These are phyloP conservation scores for Fusarium praegraminearum DNA, from an alignment of 2,329 filamentous ascomycete genomes.

Conservation along the genomic window DNA sequence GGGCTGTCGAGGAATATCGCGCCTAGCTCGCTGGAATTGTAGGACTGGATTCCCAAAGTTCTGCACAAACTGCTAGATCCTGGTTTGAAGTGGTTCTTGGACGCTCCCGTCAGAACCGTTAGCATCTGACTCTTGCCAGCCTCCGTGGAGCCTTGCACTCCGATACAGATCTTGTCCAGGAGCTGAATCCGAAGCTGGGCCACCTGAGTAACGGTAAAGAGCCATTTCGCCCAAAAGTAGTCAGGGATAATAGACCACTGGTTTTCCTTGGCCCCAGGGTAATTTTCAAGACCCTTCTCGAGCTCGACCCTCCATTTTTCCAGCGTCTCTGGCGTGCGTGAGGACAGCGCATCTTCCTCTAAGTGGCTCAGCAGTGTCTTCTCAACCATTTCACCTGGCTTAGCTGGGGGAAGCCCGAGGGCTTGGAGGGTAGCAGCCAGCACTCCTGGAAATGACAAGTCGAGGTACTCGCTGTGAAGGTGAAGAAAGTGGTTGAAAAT, in stretches of 20 bases:
- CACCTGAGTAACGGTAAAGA: neutral
- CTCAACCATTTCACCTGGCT: neutral
- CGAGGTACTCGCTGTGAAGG: neutral
- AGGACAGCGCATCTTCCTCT: neutral
- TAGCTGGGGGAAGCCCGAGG: neutral
- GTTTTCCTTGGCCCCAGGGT: neutral
- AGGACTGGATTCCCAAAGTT: slow-evolving; percentile 2
- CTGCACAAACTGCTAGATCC: slow-evolving; percentile 5
- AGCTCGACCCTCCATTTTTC: neutral
- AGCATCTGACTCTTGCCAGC: slow-evolving; percentile 19
- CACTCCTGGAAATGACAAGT: neutral
- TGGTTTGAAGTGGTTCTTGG: slow-evolving; percentile 3
- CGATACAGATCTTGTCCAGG: slow-evolving; percentile 1
- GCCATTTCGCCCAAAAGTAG: slow-evolving; percentile 4
- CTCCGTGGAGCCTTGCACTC: neutral
- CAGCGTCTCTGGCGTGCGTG: neutral
- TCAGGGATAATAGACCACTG: neutral
- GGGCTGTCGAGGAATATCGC: neutral
- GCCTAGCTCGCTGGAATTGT: neutral
- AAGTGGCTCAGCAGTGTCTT: neutral
- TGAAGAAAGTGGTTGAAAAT: neutral
- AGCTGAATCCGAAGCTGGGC: slow-evolving; percentile 1
- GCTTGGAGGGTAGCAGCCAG: neutral
- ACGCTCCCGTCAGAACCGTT: neutral
- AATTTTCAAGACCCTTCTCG: neutral